Evolutionary conservation across 805 yeast species (phyloP).

Genomic region (Nadsonia fulvescens): DNA sequence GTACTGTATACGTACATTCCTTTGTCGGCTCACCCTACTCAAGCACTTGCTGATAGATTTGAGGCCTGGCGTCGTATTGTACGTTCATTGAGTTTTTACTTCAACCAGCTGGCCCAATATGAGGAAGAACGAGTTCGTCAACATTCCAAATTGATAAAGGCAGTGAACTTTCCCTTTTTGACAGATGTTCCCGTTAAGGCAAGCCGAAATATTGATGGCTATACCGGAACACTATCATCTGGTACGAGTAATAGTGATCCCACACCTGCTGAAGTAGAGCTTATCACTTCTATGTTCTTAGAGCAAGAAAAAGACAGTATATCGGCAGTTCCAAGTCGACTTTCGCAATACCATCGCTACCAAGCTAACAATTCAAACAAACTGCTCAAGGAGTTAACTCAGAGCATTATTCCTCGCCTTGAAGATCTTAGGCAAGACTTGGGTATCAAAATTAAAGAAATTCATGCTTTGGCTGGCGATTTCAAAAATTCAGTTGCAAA

Average conservation of each 20-base stretch:
- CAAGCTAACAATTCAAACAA: conserved; percentile 40
- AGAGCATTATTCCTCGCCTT: conserved; percentile 44
- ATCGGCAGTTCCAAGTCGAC: conserved; percentile 60
- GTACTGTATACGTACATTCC: too few species aligned
- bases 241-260: conserved; percentile 2
- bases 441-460: conserved; percentile 71
- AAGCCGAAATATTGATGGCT: too few species aligned
- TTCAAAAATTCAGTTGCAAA: conserved; percentile 58
- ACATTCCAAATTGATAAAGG: conserved; percentile 63
- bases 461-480: conserved; percentile 64
- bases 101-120: conserved; percentile 63
- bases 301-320: conserved; percentile 68
- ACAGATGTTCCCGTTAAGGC: conserved; percentile 5
- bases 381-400: conserved; percentile 41
- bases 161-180: conserved; percentile 36
- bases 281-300: conserved; percentile 32
- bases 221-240: conserved; percentile 4
- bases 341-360: conserved; percentile 47
- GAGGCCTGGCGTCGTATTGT: conserved; percentile 73
- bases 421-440: conserved; percentile 61
- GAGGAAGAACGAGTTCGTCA: conserved; percentile 82
- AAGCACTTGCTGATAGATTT: conserved; percentile 65
- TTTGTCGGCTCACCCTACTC: conserved; percentile 61
- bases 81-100: conserved; percentile 53
- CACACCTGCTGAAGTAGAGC: conserved; percentile 15